Evolutionary conservation across 2,329 filamentous ascomycete species (phyloP), one percentile per base, ranked within the genome.

Genomic region (Aspergillus latus): DNA sequence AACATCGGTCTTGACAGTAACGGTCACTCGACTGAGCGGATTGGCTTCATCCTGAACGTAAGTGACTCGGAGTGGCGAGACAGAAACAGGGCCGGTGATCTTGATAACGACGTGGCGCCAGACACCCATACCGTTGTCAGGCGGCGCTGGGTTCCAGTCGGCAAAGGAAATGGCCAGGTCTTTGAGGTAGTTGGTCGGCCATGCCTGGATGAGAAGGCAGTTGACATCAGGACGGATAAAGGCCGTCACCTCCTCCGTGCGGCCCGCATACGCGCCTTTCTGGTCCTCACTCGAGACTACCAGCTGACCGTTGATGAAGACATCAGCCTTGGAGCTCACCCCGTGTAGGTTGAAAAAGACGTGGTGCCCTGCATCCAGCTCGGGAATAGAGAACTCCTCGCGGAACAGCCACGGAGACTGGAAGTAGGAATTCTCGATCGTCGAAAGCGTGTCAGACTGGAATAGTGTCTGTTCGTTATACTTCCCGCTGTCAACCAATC

Each of bases 101-200:
- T 78, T 81, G 42, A 87, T 52, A 34, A 78, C 76, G 1, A 87
- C 73, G 42, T 86, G 74, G 4, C 85, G 76, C 85, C 85, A 88
- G 7, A 88, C 73, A 0, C 84, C 84, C 0, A 83, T 85, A 2
- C 84, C 84, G 46, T 86, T 86, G 64, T 87, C 84, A 0, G 82
- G 78, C 0, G 84, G 82, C 52, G 81, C 80, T 0, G 83, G 83
- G 53, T 86, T 86, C 84, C 84, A 86, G 62, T 86, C 84, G 0
- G 84, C 79, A 54, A 84, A 87, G 0, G 82, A 82, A 8, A 85
- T 69, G 0, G 80, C 83, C 51, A 87, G 79, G 58, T 87, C 83
- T 26, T 80, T 76, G 13, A 81, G 75, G 64, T 86, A 86, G 59
- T 84, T 75, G 0, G 84, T 86, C 0, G 84, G 84, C 59, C 85